Evolutionary conservation across 169 alveolate species (phyloP), one percentile per base, ranked within the genome.

Genomic region (Miamiensis avidus): DNA sequence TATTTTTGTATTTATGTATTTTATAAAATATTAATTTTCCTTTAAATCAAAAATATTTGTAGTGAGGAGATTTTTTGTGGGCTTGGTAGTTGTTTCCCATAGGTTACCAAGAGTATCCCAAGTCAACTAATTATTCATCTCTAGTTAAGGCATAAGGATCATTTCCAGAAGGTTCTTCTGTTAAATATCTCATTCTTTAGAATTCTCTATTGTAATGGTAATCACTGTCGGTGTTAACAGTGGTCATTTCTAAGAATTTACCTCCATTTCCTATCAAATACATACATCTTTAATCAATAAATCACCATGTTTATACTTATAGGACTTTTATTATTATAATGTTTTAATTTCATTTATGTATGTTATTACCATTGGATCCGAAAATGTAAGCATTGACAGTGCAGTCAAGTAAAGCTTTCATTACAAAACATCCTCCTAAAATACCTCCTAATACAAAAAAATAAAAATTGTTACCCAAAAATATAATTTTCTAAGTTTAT

Each of bases 151-250:
- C 34, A 29, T 34, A 79, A 79, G 84, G 76, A 79, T 79, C 84
- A 64, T 79, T 74, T 29, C 84, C 84, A 79, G 32, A 29, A 76
- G 76, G 84, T 34, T 79, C 84, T 79, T 79, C 84, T 29, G 84
- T 79, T 79, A 79, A 79, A 49, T 79, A 79, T 79, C 84, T 79
- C 84, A 79, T 79, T 79, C 76, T 49, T 79, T 79, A 72, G 84
- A 79, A 79, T 79, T 79, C 34, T 79, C 84, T 79, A 76, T 79
- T 79, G 29, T 79, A 79, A 31, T 79, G 64, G 84, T 49, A 79
- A 79, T 79, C 84, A 32, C 30, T 34, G 29, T 79, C 65, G 34
- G 76, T 49, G 76, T 79, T 79, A 4, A 64, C 20, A 32, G 77
- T 79, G 29, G 30, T 31, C 84, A 79, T 79, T 49, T 34, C 49